phyloP scores from a whole-genome alignment of 2,329 filamentous ascomycete species.

The Colletotrichum sansevieriae region DNA sequence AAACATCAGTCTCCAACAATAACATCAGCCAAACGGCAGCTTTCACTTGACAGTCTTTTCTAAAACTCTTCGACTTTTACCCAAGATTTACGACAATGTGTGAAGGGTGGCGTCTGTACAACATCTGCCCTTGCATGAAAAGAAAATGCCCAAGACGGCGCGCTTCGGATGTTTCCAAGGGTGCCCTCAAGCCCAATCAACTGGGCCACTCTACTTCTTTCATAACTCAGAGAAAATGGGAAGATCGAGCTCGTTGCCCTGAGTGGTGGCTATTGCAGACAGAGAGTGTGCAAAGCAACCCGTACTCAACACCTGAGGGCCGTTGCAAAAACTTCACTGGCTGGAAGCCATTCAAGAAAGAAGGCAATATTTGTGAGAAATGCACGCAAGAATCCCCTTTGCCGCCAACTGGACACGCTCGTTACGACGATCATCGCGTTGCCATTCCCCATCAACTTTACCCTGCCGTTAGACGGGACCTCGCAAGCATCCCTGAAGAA shows the following conservation, averaged over 20 bases:
- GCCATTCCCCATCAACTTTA: conserved; percentile 13
- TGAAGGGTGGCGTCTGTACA: not conserved
- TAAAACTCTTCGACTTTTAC: too few relatives aligned
- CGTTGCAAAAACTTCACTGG: conserved; percentile 12
- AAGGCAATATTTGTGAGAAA: not conserved
- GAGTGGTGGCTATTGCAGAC: conserved; percentile 23
- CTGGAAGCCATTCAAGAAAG: conserved; percentile 3
- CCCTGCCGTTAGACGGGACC: not conserved
- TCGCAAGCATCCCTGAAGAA: not conserved
- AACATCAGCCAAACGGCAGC: too few relatives aligned
- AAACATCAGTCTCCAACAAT: not conserved
- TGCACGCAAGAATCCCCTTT: conserved; percentile 4
- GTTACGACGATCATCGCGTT: conserved; percentile 1
- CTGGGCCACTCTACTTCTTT: conserved; percentile 6
- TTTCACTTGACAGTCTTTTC: not conserved
- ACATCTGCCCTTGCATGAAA: conserved; percentile 1
- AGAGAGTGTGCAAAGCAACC: not conserved
- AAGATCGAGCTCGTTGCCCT: conserved; percentile 12
- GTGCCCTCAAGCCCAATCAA: not conserved
- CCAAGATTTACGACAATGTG: not conserved
- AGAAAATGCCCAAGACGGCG: not conserved
- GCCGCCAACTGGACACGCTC: not conserved
- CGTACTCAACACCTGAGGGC: not conserved
- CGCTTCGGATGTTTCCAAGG: not conserved
- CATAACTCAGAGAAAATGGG: not conserved